A percentile compares a stretch with the other conserved stretches of the same genome.
These are phyloP conservation scores for Leccinum subgranulosum DNA, from an alignment of 768 basidiomycete genomes.

Conservation along the genomic window DNA sequence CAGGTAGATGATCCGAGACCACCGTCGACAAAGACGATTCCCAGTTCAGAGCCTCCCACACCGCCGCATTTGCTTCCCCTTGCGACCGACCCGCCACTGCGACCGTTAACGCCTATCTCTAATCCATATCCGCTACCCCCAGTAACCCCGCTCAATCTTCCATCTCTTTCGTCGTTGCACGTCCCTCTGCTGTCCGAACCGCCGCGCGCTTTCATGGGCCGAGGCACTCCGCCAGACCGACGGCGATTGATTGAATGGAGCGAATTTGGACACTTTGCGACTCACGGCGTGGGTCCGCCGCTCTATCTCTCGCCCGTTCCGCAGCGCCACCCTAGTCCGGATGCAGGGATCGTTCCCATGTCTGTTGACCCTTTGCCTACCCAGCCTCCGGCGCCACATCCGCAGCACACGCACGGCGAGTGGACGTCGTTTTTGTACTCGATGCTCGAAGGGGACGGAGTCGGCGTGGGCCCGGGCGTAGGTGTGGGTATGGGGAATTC, in stretches of 20 bases:
- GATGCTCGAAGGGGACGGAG: slow-evolving; percentile 32
- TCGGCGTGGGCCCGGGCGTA: slow-evolving; percentile 8
- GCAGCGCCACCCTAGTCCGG: slow-evolving; percentile 12
- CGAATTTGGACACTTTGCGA: slow-evolving; percentile 14
- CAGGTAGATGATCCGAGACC: background rate
- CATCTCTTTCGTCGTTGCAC: slow-evolving; percentile 28
- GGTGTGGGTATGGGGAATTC: slow-evolving; percentile 1
- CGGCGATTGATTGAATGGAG: slow-evolving; percentile 31
- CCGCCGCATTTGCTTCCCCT: background rate
- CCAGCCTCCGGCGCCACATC: background rate
- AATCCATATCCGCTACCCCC: slow-evolving; percentile 6
- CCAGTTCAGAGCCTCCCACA: background rate
- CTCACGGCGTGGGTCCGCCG: slow-evolving; percentile 22
- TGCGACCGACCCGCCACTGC: background rate
- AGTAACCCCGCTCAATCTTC: slow-evolving; percentile 14
- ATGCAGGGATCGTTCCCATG: slow-evolving; percentile 22
- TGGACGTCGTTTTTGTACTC: slow-evolving; percentile 34
- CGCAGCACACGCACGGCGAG: slow-evolving; percentile 20
- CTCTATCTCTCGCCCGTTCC: slow-evolving; percentile 26
- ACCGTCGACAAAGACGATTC: background rate
- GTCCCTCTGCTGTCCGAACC: slow-evolving; percentile 32
- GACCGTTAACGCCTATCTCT: slow-evolving; percentile 2
- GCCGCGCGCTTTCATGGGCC: slow-evolving; percentile 34
- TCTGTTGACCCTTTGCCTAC: slow-evolving; percentile 12
- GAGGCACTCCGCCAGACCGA: slow-evolving; percentile 32